Evolutionary conservation across 345 rosid species (phyloP), one percentile per base, ranked within the genome.

Genomic region (Kernera saxatilis): DNA sequence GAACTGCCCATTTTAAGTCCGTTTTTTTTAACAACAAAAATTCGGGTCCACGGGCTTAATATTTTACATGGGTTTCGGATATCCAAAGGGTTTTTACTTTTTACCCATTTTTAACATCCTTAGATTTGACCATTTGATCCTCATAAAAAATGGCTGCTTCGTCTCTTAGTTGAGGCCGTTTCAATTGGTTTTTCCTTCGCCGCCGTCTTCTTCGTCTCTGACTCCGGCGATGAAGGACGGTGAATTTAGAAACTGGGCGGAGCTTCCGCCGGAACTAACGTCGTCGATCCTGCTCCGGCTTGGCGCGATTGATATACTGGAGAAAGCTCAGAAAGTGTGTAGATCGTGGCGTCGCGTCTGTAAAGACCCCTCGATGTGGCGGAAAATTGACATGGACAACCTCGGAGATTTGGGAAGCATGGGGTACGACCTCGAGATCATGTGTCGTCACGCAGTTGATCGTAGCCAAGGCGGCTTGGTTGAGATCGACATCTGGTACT

Each of bases 371-470:
- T 73, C 73, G 2, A 71, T 84, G 79, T 87, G 90, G 84, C 67
- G 81, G 19, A 53, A 63, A 64, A 78, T 85, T 59, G 80, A 82
- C 62, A 70, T 85, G 69, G 37, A 6, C n/a, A 55, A 69, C 35
- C 18, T 0, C 1, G 69, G 30, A 19, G 48, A 68, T 56, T 8
- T 0, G 18, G 37, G 9, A 32, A 69, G 2, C 5, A 9, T 44
- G 26, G 69, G 52, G 0, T 4, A 17, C 29, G 48, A 60, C 36
- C n/a, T 54, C 29, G 80, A 49, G 3, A 11, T 3, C 35, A 50
- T 85, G 62, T 84, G 81, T 48, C 63, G 75, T 49, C 46, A 63
- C 50, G 96, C 91, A 5, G 70, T 87, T 32, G 88, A 87, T 64
- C 83, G 80, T 10, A 84, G 91, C 77, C 39, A 21, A 3, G 90